These are phyloP conservation scores for Datura wrightii DNA, from an alignment of 257 asterid species.

Conservation along the genomic window DNA sequence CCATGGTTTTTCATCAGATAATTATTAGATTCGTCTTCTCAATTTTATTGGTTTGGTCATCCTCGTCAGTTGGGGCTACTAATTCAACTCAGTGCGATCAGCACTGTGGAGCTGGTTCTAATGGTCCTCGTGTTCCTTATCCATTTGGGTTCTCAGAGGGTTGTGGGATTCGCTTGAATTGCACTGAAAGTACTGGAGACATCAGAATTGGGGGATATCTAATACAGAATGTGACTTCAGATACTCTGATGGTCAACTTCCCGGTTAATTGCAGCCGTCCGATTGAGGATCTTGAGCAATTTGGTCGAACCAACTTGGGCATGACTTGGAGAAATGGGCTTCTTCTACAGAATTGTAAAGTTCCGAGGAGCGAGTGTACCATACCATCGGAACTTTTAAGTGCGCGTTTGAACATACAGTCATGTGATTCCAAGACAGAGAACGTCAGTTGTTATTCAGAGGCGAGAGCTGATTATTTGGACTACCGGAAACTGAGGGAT, in stretches of 20 bases:
- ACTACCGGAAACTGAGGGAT: constrained; percentile 33
- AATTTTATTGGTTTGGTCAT: constrained; percentile 31
- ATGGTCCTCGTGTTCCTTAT: constrained; percentile 39
- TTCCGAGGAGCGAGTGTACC: constrained; percentile 43
- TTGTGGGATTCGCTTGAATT: constrained; percentile 56
- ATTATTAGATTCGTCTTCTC: constrained; percentile 31
- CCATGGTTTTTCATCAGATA: constrained; percentile 30
- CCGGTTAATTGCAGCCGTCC: constrained; percentile 66
- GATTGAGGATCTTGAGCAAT: constrained; percentile 43
- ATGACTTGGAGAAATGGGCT: constrained; percentile 69
- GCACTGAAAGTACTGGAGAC: constrained; percentile 38
- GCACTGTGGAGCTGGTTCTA: constrained; percentile 38
- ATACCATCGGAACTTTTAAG: constrained; percentile 19
- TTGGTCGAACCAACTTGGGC: constrained; percentile 48
- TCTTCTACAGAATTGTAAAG: constrained; percentile 59
- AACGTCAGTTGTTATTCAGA: constrained; percentile 54
- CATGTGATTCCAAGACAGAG: constrained; percentile 38
- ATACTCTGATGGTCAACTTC: constrained; percentile 46
- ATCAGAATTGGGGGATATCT: constrained; percentile 47
- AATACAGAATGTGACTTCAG: constrained; percentile 59
- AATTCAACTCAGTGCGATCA: constrained; percentile 40
- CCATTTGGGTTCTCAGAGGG: constrained; percentile 75
- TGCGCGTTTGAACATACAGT: constrained; percentile 27
- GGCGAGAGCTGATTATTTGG: constrained; percentile 44
- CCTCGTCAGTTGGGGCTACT: constrained; percentile 30